phyloP scores from a whole-genome alignment of 805 yeast species.

The Candida methanosorbosa region DNA sequence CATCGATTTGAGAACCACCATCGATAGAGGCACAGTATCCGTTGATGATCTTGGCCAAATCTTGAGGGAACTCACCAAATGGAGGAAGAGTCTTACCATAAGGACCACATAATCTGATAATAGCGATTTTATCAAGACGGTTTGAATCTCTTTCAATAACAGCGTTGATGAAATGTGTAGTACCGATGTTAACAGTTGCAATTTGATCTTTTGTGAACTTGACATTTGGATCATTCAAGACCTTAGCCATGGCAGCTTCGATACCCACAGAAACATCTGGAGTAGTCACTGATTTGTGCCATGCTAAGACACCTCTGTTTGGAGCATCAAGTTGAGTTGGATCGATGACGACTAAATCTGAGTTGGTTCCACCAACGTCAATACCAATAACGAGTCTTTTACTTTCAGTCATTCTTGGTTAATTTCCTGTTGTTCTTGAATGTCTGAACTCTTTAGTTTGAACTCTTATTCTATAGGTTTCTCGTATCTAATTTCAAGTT shows the following conservation, averaged over 20 bases:
- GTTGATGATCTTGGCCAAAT: conserved; percentile 23
- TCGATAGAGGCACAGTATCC: conserved; percentile 28
- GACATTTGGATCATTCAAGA: conserved; percentile 18
- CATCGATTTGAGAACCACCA: conserved; percentile 37
- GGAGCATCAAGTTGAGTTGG: conserved; percentile 19
- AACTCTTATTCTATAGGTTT: too few relatives aligned
- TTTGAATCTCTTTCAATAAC: conserved; percentile 36
- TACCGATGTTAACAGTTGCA: conserved; percentile 38
- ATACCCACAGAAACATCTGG: conserved; percentile 36
- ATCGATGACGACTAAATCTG: conserved; percentile 37
- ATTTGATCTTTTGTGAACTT: conserved; percentile 21
- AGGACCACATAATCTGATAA: conserved; percentile 36
- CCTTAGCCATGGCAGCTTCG: conserved; percentile 23
- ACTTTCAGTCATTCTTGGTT: conserved; percentile 2
- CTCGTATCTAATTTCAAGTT: too few relatives aligned
- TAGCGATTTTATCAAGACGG: conserved; percentile 35
- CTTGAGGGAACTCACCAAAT: conserved; percentile 36
- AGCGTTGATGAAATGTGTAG: conserved; percentile 44
- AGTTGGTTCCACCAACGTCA: conserved; percentile 46
- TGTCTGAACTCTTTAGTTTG: too few relatives aligned
- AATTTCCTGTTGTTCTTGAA: too few relatives aligned
- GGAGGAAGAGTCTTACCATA: conserved; percentile 30
- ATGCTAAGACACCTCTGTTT: conserved; percentile 28
- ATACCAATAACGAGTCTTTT: conserved; percentile 29
- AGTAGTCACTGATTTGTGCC: conserved; percentile 36